A percentile compares a stretch with the other conserved stretches of the same genome.
Conservation (phyloP, 73 alveolate species). For the Paramecium biaurelia region DNA sequence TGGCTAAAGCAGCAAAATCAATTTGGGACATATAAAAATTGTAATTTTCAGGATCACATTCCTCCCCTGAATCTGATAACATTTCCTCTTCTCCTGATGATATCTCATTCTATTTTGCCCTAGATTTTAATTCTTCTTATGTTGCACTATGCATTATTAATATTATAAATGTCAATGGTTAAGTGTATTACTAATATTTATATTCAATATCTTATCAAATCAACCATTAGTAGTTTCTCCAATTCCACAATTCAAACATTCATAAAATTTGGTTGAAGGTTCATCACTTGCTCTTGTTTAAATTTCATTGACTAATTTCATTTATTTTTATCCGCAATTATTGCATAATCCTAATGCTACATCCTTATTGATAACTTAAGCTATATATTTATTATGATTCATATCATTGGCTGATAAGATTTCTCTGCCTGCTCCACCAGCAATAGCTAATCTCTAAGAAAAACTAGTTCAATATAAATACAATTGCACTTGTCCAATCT, state of each 20-base stretch:
- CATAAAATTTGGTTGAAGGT: conserved; percentile 36
- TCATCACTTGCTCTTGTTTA: conserved; percentile 32
- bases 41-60: not conserved
- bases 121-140: not conserved
- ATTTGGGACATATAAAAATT: not conserved
- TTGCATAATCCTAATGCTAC: not conserved
- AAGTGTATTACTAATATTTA: not conserved
- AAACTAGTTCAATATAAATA: not conserved
- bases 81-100: conserved; percentile 3
- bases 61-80: not conserved
- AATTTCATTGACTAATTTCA: conserved; percentile 1
- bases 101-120: conserved; percentile 7
- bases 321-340: not conserved
- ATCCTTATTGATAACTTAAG: not conserved
- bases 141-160: conserved; percentile 37
- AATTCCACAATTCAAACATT: not conserved
- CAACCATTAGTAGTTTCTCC: conserved; percentile 17
- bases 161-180: not conserved
- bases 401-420: not conserved
- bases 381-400: not conserved
- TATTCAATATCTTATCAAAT: not conserved
- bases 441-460: not conserved
- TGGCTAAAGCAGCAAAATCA: not conserved
- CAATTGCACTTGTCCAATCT: not conserved
- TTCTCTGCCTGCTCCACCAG: not conserved